A percentile compares a stretch with the other conserved stretches of the same genome.
Conservation (phyloP, 345 rosid genomes). For the Microcos paniculata region DNA sequence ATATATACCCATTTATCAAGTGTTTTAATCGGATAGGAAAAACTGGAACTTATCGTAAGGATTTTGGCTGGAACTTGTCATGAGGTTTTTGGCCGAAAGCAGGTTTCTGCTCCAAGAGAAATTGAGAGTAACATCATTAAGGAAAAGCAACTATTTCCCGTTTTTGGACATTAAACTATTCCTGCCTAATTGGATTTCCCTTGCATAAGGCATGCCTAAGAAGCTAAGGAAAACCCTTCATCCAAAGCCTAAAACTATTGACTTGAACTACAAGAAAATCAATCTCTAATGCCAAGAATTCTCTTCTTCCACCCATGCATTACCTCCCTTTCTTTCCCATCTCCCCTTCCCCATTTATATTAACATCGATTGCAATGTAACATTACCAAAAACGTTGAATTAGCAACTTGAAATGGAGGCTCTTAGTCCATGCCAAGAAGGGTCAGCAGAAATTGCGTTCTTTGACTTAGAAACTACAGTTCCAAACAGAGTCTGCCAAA, state of each 20-base stretch:
- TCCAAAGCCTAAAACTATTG: conserved; percentile 31
- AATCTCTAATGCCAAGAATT: conserved; percentile 39
- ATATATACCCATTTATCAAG: background rate
- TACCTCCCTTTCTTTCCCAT: background rate
- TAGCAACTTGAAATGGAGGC: conserved; percentile 28
- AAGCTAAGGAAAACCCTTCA: conserved; percentile 35
- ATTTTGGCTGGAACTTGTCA: conserved; percentile 13
- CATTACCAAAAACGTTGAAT: background rate
- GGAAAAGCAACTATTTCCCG: conserved; percentile 26
- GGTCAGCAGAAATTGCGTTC: conserved; percentile 52
- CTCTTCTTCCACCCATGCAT: conserved; percentile 17
- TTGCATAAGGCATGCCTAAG: conserved; percentile 31
- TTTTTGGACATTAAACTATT: conserved; percentile 14
- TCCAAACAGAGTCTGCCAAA: conserved; percentile 54
- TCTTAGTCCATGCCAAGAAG: conserved; percentile 4
- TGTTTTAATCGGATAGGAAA: conserved; percentile 3
- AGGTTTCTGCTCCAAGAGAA: background rate
- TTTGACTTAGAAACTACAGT: conserved; percentile 89
- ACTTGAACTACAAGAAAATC: conserved; percentile 49
- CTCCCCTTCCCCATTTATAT: conserved; percentile 10
- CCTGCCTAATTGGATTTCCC: conserved; percentile 27
- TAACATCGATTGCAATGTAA: background rate
- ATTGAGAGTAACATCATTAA: background rate
- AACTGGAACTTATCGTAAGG: conserved; percentile 21
- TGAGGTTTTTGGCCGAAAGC: conserved; percentile 9